These are phyloP conservation scores for Gloeophyllum trabeum DNA, from an alignment of 768 basidiomycete species.

Conservation along the genomic window DNA sequence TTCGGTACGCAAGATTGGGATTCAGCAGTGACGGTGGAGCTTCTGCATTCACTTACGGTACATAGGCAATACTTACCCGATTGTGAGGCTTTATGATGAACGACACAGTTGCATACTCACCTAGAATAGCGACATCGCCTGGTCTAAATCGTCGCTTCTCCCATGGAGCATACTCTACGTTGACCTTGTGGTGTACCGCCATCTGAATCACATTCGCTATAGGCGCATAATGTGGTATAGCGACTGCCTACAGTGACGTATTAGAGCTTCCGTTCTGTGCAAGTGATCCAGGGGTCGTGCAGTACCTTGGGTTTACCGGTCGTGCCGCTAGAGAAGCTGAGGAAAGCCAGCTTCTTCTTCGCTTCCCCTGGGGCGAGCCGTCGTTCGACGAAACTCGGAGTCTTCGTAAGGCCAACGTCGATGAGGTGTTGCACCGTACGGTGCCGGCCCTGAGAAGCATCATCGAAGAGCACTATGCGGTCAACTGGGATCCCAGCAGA, in stretches of 20 bases:
- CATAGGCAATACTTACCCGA: slow-evolving; percentile 15
- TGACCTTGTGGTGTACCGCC: slow-evolving; percentile 9
- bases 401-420: slow-evolving; percentile 23
- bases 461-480: slow-evolving; percentile 17
- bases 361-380: slow-evolving; percentile 44
- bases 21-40: too few relatives aligned
- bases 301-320: slow-evolving; percentile 37
- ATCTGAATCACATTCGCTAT: slow-evolving; percentile 36
- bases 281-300: neutral
- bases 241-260: slow-evolving; percentile 37
- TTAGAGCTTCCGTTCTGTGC: slow-evolving; percentile 23
- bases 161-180: slow-evolving; percentile 23
- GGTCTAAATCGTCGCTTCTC: slow-evolving; percentile 31
- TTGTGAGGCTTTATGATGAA: slow-evolving; percentile 3
- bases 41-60: slow-evolving; percentile 13
- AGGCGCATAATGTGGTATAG: slow-evolving; percentile 52
- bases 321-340: slow-evolving; percentile 68
- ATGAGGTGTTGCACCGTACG: slow-evolving; percentile 37
- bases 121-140: slow-evolving; percentile 47
- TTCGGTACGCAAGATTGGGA: slow-evolving; percentile 12
- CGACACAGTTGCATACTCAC: slow-evolving; percentile 18
- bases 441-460: neutral
- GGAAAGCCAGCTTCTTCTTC: slow-evolving; percentile 49
- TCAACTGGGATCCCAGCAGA: slow-evolving; percentile 17
- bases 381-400: slow-evolving; percentile 30